Evolutionary conservation across 169 alveolate species (phyloP), one percentile per base, ranked within the genome.

Genomic region (Plasmodium falciparum): DNA sequence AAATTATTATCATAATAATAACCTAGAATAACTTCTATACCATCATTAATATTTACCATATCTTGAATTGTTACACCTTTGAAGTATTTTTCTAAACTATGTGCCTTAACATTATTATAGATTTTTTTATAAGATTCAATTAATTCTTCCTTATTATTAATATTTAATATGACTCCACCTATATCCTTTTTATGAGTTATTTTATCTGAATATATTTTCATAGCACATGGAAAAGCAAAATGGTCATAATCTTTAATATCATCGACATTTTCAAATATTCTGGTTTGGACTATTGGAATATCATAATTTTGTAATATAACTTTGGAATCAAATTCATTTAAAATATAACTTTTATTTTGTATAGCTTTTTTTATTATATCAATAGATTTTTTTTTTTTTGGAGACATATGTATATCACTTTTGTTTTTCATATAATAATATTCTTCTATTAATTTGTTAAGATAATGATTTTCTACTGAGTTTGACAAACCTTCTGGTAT

Each of bases 21-120:
- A 2, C 96, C 95, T 61, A 92, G 39, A 2, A 94, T 92, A 47
- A 93, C 75, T 70, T 92, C 95, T 39, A 29, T 74, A 13, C 93
- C 93, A 22, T 88, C 80, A 65, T 85, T 80, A 8, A 63, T 76
- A 39, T 85, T 70, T 61, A 91, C 75, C 92, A 83, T 90, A 26
- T 78, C 85, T 43, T 93, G 94, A 45, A 95, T 88, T n/a, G 95
- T 89, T 43, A 94, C 95, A 3, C 95, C 95, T 69, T 88, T 88
- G 43, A 93, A 93, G 7, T 93, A 95, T 61, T 93, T 93, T 43
- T 88, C 91, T 47, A 88, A 58, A 8, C 89, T 92, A 47, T 91
- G 47, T 33, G 74, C 61, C 33, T 52, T 61, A 17, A 88, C 86
- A n/a, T 76, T 58, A 7, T 85, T 71, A n/a, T 88, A 47, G 20